Evolutionary conservation across 148 eudicot genomes (phyloP).

Genomic region (Pouteria glomerata): DNA sequence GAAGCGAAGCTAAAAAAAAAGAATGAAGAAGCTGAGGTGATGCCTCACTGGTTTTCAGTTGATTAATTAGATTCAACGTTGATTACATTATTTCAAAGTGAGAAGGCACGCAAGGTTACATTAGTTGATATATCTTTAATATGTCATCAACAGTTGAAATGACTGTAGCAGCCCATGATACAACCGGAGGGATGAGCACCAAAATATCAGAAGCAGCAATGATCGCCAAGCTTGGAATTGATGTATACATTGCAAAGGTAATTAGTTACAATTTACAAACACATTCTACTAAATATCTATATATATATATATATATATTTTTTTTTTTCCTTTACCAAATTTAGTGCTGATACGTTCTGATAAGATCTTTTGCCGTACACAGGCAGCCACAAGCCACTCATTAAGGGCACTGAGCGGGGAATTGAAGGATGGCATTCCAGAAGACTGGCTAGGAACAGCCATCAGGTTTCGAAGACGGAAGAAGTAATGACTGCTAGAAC

Average conservation of each 20-base stretch:
- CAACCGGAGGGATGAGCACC: constrained; percentile 94
- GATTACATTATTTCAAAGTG: background rate
- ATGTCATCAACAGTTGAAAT: constrained; percentile 58
- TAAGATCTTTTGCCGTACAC: constrained; percentile 9
- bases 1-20: background rate
- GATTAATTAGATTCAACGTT: too few species aligned
- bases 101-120: background rate
- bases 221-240: constrained; percentile 87
- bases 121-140: background rate
- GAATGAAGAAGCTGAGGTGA: background rate
- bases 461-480: constrained; percentile 51
- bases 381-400: constrained; percentile 95
- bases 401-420: constrained; percentile 67
- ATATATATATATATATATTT: too few species aligned
- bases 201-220: constrained; percentile 91
- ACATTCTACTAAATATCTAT: too few species aligned
- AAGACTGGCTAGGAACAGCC: constrained; percentile 86
- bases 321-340: too few species aligned
- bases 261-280: too few species aligned
- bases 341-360: background rate
- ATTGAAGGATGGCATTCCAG: constrained; percentile 39
- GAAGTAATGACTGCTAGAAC: background rate
- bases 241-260: constrained; percentile 89
- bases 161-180: constrained; percentile 88
- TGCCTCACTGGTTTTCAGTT: background rate